Evolutionary conservation across 305 asterid species (phyloP), one percentile per base, ranked within the genome.

Genomic region (Fraxinus platypoda): DNA sequence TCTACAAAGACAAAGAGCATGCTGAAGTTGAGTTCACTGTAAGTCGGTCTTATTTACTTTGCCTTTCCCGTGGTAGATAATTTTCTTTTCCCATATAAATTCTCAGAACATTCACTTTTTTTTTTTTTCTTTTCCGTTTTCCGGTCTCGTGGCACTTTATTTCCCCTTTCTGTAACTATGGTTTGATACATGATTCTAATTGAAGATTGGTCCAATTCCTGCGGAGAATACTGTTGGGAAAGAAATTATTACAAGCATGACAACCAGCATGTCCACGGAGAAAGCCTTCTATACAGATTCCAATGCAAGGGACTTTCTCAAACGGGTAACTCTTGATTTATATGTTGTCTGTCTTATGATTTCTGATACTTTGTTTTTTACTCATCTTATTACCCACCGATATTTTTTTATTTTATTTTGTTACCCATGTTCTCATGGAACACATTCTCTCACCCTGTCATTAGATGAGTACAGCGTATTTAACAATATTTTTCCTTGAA

Each of bases 1-100:
- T 93, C 78, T 93, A 88, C 91, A 92, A 90, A 85, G 90, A 91
- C 76, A 93, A 90, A 82, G 97, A 92, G 46, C 97, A 92, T 75
- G 98, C 94, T 82, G 98, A 94, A 85, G 88, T 93, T 43, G 97
- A 94, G 87, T 94, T 86, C 83, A 94, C 97, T 46, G 98, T 94
- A 80, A 88, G 94, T 87, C 77, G 28, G 81, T 62, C 78, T 78
- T 59, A 64, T 38, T 8, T 46, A 77, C 76, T 70, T 46, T 28
- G 19, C 59, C 26, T 49, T 52, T 2, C 57, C 77, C 23, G 3
- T 12, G 19, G 21, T 17, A 52, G 62, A 17, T 52, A 15, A 17
- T 52, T 52, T 17, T 17, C 21, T 52, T 15, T 49, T 52, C 23
- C 62, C 62, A 52, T 3, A 17, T 4, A 52, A 49, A 15, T 15